These are phyloP conservation scores for Tilletia setariae DNA, from an alignment of 1,284 basidiomycete genomes.

Conservation along the genomic window DNA sequence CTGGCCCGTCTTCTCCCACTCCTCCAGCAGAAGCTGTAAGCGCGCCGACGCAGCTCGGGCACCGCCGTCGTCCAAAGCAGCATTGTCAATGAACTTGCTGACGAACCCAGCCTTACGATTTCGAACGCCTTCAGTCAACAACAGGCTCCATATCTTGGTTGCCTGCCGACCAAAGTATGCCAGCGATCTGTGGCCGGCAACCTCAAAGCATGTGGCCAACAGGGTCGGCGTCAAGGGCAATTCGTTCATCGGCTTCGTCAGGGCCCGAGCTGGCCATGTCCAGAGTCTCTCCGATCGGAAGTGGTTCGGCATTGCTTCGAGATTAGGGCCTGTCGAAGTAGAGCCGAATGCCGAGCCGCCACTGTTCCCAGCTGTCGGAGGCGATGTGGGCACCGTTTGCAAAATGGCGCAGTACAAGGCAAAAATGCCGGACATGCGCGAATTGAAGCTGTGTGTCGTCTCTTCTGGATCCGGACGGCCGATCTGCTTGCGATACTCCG, in stretches of 20 bases:
- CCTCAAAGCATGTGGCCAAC: constrained; percentile 47
- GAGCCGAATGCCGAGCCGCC: not conserved
- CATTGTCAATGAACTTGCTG: not conserved
- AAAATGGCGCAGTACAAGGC: constrained; percentile 83
- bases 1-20: constrained; percentile 43
- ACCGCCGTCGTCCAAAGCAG: constrained; percentile 23
- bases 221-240: constrained; percentile 43
- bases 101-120: constrained; percentile 32
- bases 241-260: constrained; percentile 36
- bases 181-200: constrained; percentile 34
- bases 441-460: constrained; percentile 65
- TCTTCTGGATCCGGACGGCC: constrained; percentile 63
- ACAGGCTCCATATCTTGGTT: constrained; percentile 37
- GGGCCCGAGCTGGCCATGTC: constrained; percentile 44
- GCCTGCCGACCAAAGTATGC: constrained; percentile 41
- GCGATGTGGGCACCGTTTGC: constrained; percentile 52
- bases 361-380: constrained; percentile 13
- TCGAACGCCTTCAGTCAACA: constrained; percentile 38
- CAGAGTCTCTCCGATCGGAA: constrained; percentile 43
- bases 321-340: not conserved
- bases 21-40: constrained; percentile 50
- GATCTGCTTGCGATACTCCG: constrained; percentile 65
- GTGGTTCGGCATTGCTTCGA: constrained; percentile 25
- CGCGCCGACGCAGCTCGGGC: constrained; percentile 43
- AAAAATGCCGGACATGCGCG: constrained; percentile 76